These are phyloP conservation scores for Aspergillus sp. DNA, from an alignment of 2,329 filamentous ascomycete species.

Conservation along the genomic window DNA sequence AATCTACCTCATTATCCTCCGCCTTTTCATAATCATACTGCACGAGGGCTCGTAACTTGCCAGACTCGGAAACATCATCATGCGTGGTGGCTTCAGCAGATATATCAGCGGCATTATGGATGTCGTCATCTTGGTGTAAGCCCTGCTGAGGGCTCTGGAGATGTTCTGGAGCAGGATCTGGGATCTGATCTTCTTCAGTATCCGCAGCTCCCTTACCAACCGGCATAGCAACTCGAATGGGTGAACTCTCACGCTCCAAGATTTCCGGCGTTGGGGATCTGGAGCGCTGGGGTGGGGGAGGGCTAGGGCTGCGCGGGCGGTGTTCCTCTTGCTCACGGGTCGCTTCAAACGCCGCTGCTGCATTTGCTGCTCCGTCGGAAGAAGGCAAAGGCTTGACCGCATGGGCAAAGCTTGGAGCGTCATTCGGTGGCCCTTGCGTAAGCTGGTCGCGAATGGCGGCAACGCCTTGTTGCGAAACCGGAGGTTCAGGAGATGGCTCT, in stretches of 20 bases:
- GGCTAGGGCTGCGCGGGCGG: constrained; percentile 34
- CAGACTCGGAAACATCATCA: constrained; percentile 51
- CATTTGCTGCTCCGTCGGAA: constrained; percentile 72
- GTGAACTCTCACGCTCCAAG: constrained; percentile 65
- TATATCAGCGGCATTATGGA: constrained; percentile 64
- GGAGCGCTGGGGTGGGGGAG: constrained; percentile 52
- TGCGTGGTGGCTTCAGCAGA: constrained; percentile 62
- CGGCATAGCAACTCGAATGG: constrained; percentile 84
- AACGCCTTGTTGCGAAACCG: constrained; percentile 67
- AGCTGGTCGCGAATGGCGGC: constrained; percentile 81
- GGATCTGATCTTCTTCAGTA: constrained; percentile 47
- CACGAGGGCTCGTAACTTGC: constrained; percentile 74
- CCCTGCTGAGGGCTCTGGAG: constrained; percentile 65
- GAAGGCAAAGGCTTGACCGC: constrained; percentile 70
- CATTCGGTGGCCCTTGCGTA: constrained; percentile 66
- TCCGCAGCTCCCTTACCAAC: constrained; percentile 66
- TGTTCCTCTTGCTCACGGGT: constrained; percentile 50
- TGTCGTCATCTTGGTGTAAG: constrained; percentile 64
- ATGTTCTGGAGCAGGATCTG: constrained; percentile 58
- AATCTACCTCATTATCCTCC: constrained; percentile 94
- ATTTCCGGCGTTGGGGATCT: constrained; percentile 55
- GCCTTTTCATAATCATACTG: constrained; percentile 98
- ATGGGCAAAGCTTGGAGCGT: constrained; percentile 59
- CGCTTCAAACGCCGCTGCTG: constrained; percentile 48
- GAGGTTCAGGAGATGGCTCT: constrained; percentile 54